Evolutionary conservation across 331 rosid genomes (phyloP).

Genomic region (Telfairia occidentalis): DNA sequence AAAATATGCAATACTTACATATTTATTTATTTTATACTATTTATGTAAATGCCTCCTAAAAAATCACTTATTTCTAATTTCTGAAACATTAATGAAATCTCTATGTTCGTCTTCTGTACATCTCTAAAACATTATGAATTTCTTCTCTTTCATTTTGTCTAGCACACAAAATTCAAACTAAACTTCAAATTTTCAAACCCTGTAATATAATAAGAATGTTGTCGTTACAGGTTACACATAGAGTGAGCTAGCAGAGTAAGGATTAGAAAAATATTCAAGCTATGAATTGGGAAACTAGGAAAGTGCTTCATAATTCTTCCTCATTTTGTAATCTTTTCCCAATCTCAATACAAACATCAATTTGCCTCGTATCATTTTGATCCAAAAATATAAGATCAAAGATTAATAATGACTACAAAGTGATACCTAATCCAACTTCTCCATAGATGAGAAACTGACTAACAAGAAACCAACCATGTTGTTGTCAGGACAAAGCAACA

Average conservation of each 20-base stretch:
- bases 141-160: background rate
- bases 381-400: background rate
- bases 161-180: background rate
- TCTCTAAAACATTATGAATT: background rate
- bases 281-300: background rate
- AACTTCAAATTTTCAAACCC: background rate
- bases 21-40: too few species aligned
- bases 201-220: background rate
- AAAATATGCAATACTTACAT: too few species aligned
- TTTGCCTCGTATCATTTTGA: background rate
- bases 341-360: background rate
- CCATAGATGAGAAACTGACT: background rate
- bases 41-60: too few species aligned
- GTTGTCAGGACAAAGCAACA: conserved; percentile 10
- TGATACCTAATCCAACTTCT: background rate
- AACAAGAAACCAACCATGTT: background rate
- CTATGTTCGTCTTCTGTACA: background rate
- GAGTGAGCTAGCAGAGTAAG: background rate
- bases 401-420: background rate
- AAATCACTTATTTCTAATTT: background rate
- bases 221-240: background rate
- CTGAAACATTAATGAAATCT: background rate
- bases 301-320: background rate
- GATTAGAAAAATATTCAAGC: background rate
- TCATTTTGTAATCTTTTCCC: background rate